Percentiles rank a stretch among this genome's conserved stretches.
Conservation (phyloP, 306 rosid species). For the Corylus avellana region DNA sequence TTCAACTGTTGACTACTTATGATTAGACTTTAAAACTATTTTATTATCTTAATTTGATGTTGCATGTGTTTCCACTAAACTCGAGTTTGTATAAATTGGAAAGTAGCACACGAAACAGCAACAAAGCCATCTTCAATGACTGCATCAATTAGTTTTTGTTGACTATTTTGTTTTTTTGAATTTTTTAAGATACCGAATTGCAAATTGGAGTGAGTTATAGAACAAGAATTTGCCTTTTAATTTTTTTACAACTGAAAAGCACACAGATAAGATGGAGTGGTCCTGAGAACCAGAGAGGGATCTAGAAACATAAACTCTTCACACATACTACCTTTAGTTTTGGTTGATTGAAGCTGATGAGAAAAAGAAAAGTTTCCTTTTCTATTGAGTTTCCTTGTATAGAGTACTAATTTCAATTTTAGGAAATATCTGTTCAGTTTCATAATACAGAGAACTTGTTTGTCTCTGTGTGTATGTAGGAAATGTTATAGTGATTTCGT, state of each 20-base stretch:
- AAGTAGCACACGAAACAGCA: neutral
- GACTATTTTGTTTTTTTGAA: neutral
- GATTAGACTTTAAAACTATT: neutral
- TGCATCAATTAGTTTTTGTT: neutral
- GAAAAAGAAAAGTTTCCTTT: neutral
- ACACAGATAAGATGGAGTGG: neutral
- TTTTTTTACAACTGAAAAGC: constrained; percentile 4
- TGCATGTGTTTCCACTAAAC: neutral
- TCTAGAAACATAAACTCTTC: neutral
- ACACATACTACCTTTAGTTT: neutral
- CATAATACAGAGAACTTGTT: constrained; percentile 12
- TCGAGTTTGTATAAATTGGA: neutral
- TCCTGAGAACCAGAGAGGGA: neutral
- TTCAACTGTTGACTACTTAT: neutral
- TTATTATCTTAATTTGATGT: neutral
- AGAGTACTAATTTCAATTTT: neutral
- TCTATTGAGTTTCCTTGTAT: neutral
- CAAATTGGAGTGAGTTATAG: neutral
- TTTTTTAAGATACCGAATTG: neutral
- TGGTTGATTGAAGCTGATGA: neutral
- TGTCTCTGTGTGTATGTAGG: constrained; percentile 20
- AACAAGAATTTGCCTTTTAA: neutral
- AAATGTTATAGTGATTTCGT: constrained; percentile 11
- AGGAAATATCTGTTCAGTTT: neutral
- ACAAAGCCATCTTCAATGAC: neutral